phyloP scores from a whole-genome alignment of 805 yeast species.

The Lipomyces yamadae region DNA sequence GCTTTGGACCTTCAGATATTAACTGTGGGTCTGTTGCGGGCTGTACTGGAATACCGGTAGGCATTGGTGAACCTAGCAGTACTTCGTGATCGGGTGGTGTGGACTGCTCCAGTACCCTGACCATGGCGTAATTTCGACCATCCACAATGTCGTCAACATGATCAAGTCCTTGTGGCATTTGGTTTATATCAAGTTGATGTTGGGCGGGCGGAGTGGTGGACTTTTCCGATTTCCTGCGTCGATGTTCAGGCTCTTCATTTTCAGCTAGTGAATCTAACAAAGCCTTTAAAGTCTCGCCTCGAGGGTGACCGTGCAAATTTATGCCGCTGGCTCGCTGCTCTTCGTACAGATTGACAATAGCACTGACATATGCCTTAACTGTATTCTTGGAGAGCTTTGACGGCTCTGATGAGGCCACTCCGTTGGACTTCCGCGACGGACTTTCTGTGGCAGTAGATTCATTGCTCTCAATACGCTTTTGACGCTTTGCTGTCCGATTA shows the following conservation, averaged over 20 bases:
- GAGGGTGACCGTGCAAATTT: slow-evolving; percentile 17
- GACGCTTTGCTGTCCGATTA: slow-evolving; percentile 10
- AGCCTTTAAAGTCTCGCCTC: slow-evolving; percentile 14
- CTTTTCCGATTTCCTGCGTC: slow-evolving; percentile 8
- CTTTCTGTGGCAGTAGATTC: neutral
- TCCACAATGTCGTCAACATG: slow-evolving; percentile 8
- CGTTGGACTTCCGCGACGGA: neutral
- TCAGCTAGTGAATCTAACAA: slow-evolving; percentile 11
- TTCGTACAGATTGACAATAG: slow-evolving; percentile 18
- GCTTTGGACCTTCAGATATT: neutral
- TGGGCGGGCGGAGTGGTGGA: slow-evolving; percentile 7
- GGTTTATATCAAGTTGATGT: neutral
- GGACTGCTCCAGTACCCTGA: neutral
- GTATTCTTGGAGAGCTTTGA: slow-evolving; percentile 16
- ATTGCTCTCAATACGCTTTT: slow-evolving; percentile 5
- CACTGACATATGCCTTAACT: slow-evolving; percentile 15
- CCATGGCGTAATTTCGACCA: slow-evolving; percentile 4
- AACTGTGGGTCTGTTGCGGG: slow-evolving; percentile 3
- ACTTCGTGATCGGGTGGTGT: neutral
- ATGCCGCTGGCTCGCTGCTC: slow-evolving; percentile 14
- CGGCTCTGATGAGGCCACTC: slow-evolving; percentile 9
- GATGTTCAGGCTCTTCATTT: slow-evolving; percentile 20
- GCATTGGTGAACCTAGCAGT: slow-evolving; percentile 3
- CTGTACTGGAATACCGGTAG: neutral
- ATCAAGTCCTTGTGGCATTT: neutral